Evolutionary conservation across 768 basidiomycete genomes (phyloP), one percentile per base, ranked within the genome.

Genomic region (Hericium rajendrae): DNA sequence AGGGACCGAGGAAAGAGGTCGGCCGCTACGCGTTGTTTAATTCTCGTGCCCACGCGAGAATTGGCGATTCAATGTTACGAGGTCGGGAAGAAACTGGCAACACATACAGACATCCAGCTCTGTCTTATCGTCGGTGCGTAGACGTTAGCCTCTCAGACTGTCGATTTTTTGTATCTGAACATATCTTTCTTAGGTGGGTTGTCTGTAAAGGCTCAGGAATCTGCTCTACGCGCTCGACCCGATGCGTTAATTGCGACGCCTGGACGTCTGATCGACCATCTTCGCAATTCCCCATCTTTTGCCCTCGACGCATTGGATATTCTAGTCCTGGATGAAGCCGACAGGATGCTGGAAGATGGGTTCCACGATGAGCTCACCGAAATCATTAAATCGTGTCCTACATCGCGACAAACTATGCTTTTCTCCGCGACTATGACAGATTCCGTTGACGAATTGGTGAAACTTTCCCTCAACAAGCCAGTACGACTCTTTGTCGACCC

Each of bases 381-480:
- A 72, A 97, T 99, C 64, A 85, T 98, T 72, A 86, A 85, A 65
- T 81, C 89, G 16, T 97, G 94, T 68, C 94, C 94, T 2, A 71
- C 71, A 20, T 87, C 88, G 24, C 82, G 97, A 39, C 97, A 98
- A 69, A 98, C 97, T 3, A 95, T 99, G 93, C 78, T 99, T 39
- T 99, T 99, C 72, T 97, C 94, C 0, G 97, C 97, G 2, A 99
- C 97, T 1, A 98, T 98, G 89, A 97, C 94, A 4, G 97, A 99
- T 70, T 88, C 89, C 1, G 88, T 98, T 9, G 91, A 97, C 64
- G 87, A 94, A 66, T 80, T 99, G 51, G 89, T 98, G 57, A 85
- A 84, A 66, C 87, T 98, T 79, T 91, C 91, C 12, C 73, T 98
- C 51, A 88, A 92, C 69, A 93, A 88, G 68, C 97, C 97, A 5